Conservation (phyloP, 768 basidiomycete genomes). For the Mrakia hoshinonis region DNA sequence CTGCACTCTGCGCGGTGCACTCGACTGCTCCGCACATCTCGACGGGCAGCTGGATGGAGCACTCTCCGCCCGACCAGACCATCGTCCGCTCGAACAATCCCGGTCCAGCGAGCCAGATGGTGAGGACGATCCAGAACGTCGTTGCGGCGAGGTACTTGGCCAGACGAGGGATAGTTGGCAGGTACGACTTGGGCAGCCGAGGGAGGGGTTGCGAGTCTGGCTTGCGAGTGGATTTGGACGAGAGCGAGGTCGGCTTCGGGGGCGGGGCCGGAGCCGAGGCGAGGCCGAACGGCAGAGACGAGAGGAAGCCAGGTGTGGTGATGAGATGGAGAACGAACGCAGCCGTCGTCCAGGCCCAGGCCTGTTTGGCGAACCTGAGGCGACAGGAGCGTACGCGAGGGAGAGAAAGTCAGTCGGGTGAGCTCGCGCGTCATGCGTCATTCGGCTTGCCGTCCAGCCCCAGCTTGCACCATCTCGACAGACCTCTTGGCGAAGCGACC, state of each 20-base stretch:
- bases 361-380: slow-evolving; percentile 28
- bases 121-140: slow-evolving; percentile 24
- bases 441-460: neutral
- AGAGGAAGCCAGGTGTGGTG: neutral
- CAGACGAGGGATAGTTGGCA: neutral
- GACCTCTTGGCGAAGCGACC: too few species aligned
- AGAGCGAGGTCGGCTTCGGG: neutral
- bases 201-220: neutral
- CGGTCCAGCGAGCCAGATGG: slow-evolving; percentile 27
- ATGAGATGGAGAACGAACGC: slow-evolving; percentile 22
- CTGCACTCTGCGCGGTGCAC: slow-evolving; percentile 7
- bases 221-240: neutral
- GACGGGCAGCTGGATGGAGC: slow-evolving; percentile 15
- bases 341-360: slow-evolving; percentile 27
- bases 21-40: slow-evolving; percentile 14
- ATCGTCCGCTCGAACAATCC: slow-evolving; percentile 23
- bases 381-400: neutral
- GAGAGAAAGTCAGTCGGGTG: neutral
- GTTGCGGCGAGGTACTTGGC: slow-evolving; percentile 21
- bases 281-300: neutral
- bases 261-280: neutral
- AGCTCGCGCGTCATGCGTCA: neutral
- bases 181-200: neutral
- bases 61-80: slow-evolving; percentile 26
- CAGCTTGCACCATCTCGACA: neutral